Conservation (phyloP, 305 asterid genomes). For the Solanum hybrid region DNA sequence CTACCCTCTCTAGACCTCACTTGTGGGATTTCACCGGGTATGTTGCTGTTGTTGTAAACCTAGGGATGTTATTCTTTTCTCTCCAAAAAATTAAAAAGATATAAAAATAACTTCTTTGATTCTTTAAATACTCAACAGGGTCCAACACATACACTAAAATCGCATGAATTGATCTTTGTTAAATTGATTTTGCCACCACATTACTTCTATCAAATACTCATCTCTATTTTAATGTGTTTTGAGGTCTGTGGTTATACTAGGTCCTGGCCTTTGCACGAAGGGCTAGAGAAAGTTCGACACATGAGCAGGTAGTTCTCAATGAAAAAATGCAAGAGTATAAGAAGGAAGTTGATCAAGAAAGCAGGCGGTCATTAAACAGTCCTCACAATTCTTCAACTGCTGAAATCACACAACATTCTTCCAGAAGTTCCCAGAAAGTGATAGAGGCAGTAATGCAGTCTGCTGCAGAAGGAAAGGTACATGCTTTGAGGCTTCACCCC, state of each 20-base stretch:
- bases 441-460: slow-evolving; percentile 84
- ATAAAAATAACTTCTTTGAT: not conserved
- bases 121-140: not conserved
- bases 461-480: slow-evolving; percentile 81
- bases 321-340: slow-evolving; percentile 71
- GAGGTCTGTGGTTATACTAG: slow-evolving; percentile 24
- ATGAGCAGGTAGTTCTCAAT: slow-evolving; percentile 62
- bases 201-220: not conserved
- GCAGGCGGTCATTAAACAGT: slow-evolving; percentile 32
- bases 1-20: not conserved
- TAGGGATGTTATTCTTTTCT: not conserved
- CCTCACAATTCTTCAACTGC: slow-evolving; percentile 20
- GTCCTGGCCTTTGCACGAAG: slow-evolving; percentile 64
- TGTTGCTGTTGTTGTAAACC: not conserved
- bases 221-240: not conserved
- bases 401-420: slow-evolving; percentile 37
- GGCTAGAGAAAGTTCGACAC: slow-evolving; percentile 54
- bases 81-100: not conserved
- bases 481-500: not conserved
- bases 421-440: slow-evolving; percentile 58
- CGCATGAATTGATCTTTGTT: not conserved
- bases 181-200: not conserved
- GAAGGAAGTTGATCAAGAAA: slow-evolving; percentile 56
- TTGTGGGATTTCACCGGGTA: not conserved
- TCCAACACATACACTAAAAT: not conserved